Percentiles rank a stretch among this genome's conserved stretches.
Conservation (phyloP, 2,329 filamentous ascomycete species). For the Blumeriella jaapii region DNA sequence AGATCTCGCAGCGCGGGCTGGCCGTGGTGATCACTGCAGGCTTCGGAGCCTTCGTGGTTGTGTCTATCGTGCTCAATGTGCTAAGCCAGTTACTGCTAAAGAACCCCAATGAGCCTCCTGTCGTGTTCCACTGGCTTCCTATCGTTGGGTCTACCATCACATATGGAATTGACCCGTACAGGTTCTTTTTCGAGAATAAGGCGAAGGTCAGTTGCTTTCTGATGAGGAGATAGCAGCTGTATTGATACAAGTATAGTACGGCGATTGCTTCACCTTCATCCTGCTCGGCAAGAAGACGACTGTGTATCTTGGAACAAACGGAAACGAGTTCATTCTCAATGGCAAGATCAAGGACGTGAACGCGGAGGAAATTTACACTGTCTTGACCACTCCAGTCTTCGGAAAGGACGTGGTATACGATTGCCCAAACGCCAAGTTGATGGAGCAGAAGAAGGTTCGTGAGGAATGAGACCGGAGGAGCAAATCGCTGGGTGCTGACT, state of each 20-base stretch:
- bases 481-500: slow-evolving; percentile 1
- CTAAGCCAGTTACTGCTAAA: slow-evolving; percentile 67
- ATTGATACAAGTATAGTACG: slow-evolving; percentile 64
- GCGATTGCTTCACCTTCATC: slow-evolving; percentile 82
- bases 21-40: slow-evolving; percentile 20
- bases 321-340: slow-evolving; percentile 87
- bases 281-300: slow-evolving; percentile 84
- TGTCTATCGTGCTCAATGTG: slow-evolving; percentile 67
- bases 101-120: slow-evolving; percentile 68
- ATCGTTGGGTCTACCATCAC: slow-evolving; percentile 82
- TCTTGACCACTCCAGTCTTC: slow-evolving; percentile 62
- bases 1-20: slow-evolving; percentile 22
- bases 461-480: background rate
- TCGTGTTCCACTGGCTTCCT: slow-evolving; percentile 74
- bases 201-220: slow-evolving; percentile 55
- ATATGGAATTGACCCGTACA: slow-evolving; percentile 89
- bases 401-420: slow-evolving; percentile 83
- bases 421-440: slow-evolving; percentile 81
- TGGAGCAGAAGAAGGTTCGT: slow-evolving; percentile 87
- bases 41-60: slow-evolving; percentile 31
- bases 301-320: slow-evolving; percentile 67
- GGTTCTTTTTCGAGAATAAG: slow-evolving; percentile 65
- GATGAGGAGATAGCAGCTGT: too few relatives aligned
- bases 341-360: slow-evolving; percentile 83
- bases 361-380: slow-evolving; percentile 81